phyloP scores from a whole-genome alignment of 1,284 basidiomycete species.

The Pulchroboletus neoregius region DNA sequence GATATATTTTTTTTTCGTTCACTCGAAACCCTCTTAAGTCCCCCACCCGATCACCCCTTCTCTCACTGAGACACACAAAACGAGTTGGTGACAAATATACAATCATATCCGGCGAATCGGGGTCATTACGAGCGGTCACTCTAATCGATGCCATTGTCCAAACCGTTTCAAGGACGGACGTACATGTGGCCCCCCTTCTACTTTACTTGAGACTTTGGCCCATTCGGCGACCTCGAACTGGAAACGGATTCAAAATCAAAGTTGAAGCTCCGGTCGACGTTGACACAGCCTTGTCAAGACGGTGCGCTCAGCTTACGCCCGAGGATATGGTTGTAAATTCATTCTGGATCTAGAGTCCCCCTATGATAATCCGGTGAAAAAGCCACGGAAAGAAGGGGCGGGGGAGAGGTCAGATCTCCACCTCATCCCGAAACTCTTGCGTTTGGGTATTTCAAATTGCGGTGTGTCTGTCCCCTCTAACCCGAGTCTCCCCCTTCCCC shows the following conservation, averaged over 20 bases:
- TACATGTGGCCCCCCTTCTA: too few relatives aligned
- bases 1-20: not conserved
- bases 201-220: too few relatives aligned
- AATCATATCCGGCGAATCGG: not conserved
- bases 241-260: too few relatives aligned
- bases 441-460: conserved; percentile 26
- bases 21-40: not conserved
- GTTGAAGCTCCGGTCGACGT: conserved; percentile 13
- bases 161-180: not conserved
- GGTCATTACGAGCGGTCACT: not conserved
- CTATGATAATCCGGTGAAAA: not conserved
- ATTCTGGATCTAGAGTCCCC: not conserved
- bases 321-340: not conserved
- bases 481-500: too few relatives aligned
- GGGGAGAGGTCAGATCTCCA: not conserved
- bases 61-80: conserved; percentile 3
- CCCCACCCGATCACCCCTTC: not conserved
- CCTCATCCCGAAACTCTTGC: conserved; percentile 16
- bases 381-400: too few relatives aligned
- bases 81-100: not conserved
- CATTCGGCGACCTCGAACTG: too few relatives aligned
- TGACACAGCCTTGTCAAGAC: conserved; percentile 1
- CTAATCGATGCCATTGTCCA: not conserved
- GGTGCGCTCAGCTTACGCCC: not conserved
- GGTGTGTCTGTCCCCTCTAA: too few relatives aligned